These are phyloP conservation scores for Ogataea corticis DNA, from an alignment of 805 yeast species.

Conservation along the genomic window DNA sequence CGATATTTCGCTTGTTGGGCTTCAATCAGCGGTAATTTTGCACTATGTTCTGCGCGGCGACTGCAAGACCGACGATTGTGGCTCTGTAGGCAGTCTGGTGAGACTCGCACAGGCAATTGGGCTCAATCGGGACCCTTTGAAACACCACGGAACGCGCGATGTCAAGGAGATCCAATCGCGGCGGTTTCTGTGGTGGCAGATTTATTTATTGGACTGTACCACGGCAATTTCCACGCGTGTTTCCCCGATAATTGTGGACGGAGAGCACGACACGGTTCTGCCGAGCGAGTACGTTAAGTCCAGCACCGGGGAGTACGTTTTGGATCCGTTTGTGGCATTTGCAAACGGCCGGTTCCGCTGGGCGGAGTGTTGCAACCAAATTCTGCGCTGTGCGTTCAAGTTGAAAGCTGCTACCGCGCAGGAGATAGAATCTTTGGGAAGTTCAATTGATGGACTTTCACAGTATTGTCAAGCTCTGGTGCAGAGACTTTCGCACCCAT, in stretches of 20 bases:
- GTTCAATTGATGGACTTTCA: constrained; percentile 20
- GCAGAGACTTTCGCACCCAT: constrained; percentile 13
- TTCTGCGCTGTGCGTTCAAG: constrained; percentile 16
- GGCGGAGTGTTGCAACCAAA: constrained; percentile 22
- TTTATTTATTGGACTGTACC: constrained; percentile 57
- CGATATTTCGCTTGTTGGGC: constrained; percentile 34
- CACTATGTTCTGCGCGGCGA: constrained; percentile 50
- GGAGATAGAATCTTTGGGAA: neutral
- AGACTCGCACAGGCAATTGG: constrained; percentile 56
- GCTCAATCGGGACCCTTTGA: constrained; percentile 58
- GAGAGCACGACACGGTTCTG: constrained; percentile 54
- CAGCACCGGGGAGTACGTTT: constrained; percentile 30
- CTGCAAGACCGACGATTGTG: constrained; percentile 56
- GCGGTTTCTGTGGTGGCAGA: constrained; percentile 68
- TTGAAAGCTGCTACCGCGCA: constrained; percentile 4
- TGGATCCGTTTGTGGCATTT: constrained; percentile 48
- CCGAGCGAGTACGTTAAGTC: constrained; percentile 43
- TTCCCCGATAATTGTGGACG: constrained; percentile 51
- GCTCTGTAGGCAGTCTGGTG: constrained; percentile 53
- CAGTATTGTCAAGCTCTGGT: constrained; percentile 22
- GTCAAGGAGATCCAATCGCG: constrained; percentile 49
- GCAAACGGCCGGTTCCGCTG: constrained; percentile 54
- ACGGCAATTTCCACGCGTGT: constrained; percentile 54
- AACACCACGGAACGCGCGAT: constrained; percentile 49
- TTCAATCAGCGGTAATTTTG: constrained; percentile 41